Evolutionary conservation across 306 rosid genomes (phyloP).

Genomic region (Dryas octopetala): DNA sequence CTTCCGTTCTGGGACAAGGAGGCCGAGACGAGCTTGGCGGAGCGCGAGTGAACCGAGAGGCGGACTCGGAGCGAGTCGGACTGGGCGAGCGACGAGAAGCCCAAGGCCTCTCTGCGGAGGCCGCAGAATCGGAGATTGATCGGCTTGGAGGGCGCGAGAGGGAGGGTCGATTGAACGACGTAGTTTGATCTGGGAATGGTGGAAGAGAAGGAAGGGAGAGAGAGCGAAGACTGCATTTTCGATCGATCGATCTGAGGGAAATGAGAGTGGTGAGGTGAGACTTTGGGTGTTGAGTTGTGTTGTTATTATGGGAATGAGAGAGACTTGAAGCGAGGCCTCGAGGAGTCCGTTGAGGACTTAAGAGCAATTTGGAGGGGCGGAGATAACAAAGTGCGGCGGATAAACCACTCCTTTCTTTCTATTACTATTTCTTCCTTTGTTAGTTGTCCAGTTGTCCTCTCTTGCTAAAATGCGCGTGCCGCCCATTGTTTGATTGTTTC

Average conservation of each 20-base stretch:
- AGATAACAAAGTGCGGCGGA: slow-evolving; percentile 63
- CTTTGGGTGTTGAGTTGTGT: slow-evolving; percentile 1
- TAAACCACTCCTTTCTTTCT: slow-evolving; percentile 38
- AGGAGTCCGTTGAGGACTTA: slow-evolving; percentile 50
- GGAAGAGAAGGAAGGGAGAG: slow-evolving; percentile 58
- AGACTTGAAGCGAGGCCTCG: slow-evolving; percentile 34
- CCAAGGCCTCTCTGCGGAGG: slow-evolving; percentile 62
- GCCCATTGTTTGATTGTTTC: neutral
- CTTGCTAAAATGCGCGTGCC: slow-evolving; percentile 20
- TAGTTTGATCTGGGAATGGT: slow-evolving; percentile 50
- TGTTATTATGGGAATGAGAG: neutral
- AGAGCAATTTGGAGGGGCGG: slow-evolving; percentile 50
- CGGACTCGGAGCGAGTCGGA: slow-evolving; percentile 22
- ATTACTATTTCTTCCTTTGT: neutral
- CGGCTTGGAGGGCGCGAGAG: slow-evolving; percentile 29
- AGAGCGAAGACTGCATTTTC: slow-evolving; percentile 79
- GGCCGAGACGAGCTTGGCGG: slow-evolving; percentile 37
- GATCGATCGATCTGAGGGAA: slow-evolving; percentile 11
- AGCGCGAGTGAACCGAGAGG: slow-evolving; percentile 25
- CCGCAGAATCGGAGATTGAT: slow-evolving; percentile 84
- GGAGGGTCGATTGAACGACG: slow-evolving; percentile 16
- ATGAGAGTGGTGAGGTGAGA: slow-evolving; percentile 6
- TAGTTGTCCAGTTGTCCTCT: neutral
- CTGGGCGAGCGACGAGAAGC: slow-evolving; percentile 45
- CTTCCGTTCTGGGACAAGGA: slow-evolving; percentile 66